Evolutionary conservation across 805 yeast species (phyloP).

Genomic region (Wickerhamomyces subpelliculosus): DNA sequence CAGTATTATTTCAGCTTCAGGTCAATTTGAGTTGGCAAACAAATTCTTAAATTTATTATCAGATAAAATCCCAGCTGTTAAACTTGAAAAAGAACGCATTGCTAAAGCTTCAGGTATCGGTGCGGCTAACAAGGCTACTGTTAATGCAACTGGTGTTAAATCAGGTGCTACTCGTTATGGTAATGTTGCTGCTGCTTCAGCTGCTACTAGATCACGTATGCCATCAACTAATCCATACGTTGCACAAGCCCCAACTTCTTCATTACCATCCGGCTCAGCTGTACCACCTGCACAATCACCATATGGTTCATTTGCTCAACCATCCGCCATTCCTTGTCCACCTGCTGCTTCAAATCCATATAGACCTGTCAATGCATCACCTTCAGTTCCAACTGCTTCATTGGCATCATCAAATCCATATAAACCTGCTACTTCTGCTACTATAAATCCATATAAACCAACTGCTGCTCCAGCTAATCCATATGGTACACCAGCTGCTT

Average conservation of each 20-base stretch:
- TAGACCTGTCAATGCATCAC: conserved; percentile 4
- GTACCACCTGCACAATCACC: conserved; percentile 9
- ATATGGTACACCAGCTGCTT: conserved; percentile 23
- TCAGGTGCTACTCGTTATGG: conserved; percentile 15
- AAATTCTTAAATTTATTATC: conserved; percentile 68
- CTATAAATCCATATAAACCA: conserved; percentile 20
- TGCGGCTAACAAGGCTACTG: conserved; percentile 5
- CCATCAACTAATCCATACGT: conserved; percentile 11
- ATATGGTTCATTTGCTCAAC: conserved; percentile 2
- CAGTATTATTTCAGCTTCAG: conserved; percentile 69
- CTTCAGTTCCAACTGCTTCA: conserved; percentile 11
- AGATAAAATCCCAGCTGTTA: conserved; percentile 61
- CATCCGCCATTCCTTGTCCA: not conserved
- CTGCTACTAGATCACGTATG: conserved; percentile 6
- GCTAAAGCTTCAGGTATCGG: conserved; percentile 49
- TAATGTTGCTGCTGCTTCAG: conserved; percentile 6
- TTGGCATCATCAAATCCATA: conserved; percentile 18
- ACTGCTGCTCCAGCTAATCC: conserved; percentile 26
- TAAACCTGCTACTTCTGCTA: conserved; percentile 15
- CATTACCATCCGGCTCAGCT: not conserved
- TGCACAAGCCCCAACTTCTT: conserved; percentile 2
- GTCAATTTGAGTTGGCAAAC: conserved; percentile 76
- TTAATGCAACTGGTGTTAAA: too few relatives aligned
- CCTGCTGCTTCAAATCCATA: conserved; percentile 8
- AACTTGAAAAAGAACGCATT: conserved; percentile 74